phyloP scores from a whole-genome alignment of 441 rosid genomes.

The Syzygium malaccense region DNA sequence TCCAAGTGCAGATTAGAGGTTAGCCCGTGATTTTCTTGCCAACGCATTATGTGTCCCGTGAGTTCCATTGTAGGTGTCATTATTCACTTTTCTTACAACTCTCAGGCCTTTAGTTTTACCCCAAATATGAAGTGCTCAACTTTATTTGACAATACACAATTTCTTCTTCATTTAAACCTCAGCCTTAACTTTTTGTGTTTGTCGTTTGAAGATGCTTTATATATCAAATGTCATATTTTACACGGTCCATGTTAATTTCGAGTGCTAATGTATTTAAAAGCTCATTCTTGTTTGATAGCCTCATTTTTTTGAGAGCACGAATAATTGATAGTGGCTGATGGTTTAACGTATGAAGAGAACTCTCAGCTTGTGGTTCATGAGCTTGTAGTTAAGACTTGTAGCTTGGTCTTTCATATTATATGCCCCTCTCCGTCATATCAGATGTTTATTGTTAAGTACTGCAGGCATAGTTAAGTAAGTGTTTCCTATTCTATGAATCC shows the following conservation, averaged over 20 bases:
- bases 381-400: neutral
- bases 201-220: neutral
- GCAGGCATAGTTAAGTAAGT: neutral
- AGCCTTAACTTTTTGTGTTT: neutral
- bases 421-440: neutral
- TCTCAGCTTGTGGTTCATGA: neutral
- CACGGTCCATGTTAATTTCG: neutral
- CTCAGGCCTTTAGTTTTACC: neutral
- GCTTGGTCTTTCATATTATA: neutral
- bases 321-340: neutral
- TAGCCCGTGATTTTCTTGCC: neutral
- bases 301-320: neutral
- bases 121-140: neutral
- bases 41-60: neutral
- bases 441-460: neutral
- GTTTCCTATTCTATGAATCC: neutral
- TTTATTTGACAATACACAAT: neutral
- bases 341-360: neutral
- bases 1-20: neutral
- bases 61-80: neutral
- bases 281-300: neutral
- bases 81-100: neutral
- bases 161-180: neutral
- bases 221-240: neutral
- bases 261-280: neutral